Evolutionary conservation across 2,329 filamentous ascomycete species (phyloP).

Genomic region (Pseudogymnoascus sp.): DNA sequence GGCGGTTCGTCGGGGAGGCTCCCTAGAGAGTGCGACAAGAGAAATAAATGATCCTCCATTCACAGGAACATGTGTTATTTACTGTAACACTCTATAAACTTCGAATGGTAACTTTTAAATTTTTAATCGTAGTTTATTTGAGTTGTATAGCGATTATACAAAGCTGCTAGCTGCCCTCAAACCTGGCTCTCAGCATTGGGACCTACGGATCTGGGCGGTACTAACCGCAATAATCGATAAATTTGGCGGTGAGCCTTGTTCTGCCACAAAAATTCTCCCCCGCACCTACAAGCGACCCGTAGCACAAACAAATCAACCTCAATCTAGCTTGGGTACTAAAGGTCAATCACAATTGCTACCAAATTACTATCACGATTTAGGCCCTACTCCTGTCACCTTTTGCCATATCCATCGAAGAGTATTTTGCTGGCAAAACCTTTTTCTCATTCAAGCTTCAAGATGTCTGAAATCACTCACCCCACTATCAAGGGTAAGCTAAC

Average conservation of each 20-base stretch:
- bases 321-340: conserved; percentile 1
- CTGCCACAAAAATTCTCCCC: conserved; percentile 10
- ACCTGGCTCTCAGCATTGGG: not conserved
- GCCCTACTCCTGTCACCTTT: not conserved
- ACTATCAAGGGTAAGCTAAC: conserved; percentile 51
- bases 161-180: not conserved
- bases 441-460: conserved; percentile 27
- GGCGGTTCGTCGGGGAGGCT: not conserved
- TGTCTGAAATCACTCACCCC: conserved; percentile 50
- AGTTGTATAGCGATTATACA: not conserved
- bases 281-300: conserved; percentile 4
- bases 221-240: not conserved
- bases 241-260: not conserved
- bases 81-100: not conserved
- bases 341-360: conserved; percentile 8
- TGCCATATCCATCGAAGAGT: not conserved
- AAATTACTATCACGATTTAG: not conserved
- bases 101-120: not conserved
- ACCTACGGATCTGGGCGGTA: not conserved
- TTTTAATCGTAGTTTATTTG: not conserved
- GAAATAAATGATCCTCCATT: not conserved
- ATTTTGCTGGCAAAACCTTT: not conserved
- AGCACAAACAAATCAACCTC: conserved; percentile 2
- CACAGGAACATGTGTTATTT: not conserved
- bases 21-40: not conserved